These are phyloP conservation scores for Blastobotrys malaysiensis DNA, from an alignment of 1,139 yeast species.

Conservation along the genomic window DNA sequence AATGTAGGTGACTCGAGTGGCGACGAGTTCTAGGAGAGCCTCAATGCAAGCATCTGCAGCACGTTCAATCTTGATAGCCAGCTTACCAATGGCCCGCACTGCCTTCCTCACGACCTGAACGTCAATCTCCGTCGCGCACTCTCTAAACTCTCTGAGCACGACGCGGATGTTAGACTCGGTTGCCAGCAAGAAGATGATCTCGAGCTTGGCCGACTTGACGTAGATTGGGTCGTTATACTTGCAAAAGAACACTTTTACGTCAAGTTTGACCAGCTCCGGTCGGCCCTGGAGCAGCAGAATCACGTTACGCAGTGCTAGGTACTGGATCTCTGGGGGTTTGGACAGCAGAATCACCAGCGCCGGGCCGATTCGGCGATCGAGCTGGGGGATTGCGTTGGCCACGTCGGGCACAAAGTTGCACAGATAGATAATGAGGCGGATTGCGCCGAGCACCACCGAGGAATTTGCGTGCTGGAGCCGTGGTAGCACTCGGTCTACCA, in stretches of 20 bases:
- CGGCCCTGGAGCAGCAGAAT: constrained; percentile 66
- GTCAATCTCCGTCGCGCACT: constrained; percentile 83
- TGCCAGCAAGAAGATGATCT: constrained; percentile 76
- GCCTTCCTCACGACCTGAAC: constrained; percentile 83
- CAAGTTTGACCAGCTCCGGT: constrained; percentile 56
- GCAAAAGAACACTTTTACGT: constrained; percentile 74
- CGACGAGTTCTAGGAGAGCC: constrained; percentile 53
- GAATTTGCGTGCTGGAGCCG: constrained; percentile 77
- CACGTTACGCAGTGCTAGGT: constrained; percentile 74
- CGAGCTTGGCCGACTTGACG: constrained; percentile 85
- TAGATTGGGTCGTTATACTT: constrained; percentile 81
- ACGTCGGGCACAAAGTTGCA: constrained; percentile 55
- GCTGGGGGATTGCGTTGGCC: constrained; percentile 41
- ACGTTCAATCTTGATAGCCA: constrained; percentile 67
- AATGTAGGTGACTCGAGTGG: constrained; percentile 66
- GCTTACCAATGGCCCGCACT: constrained; percentile 81
- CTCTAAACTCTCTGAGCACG: constrained; percentile 72
- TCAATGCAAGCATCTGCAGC: constrained; percentile 61
- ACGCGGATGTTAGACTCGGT: constrained; percentile 53
- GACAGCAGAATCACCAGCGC: constrained; percentile 67
- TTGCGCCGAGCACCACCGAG: constrained; percentile 72
- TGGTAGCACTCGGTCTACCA: constrained; percentile 68
- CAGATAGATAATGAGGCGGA: constrained; percentile 66
- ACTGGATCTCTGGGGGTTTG: constrained; percentile 80
- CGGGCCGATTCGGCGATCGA: constrained; percentile 61